A percentile compares a stretch with the other conserved stretches of the same genome.
Evolutionary conservation across 805 yeast species (phyloP).

Genomic region (Cyberlindnera samutprakarnensis): DNA sequence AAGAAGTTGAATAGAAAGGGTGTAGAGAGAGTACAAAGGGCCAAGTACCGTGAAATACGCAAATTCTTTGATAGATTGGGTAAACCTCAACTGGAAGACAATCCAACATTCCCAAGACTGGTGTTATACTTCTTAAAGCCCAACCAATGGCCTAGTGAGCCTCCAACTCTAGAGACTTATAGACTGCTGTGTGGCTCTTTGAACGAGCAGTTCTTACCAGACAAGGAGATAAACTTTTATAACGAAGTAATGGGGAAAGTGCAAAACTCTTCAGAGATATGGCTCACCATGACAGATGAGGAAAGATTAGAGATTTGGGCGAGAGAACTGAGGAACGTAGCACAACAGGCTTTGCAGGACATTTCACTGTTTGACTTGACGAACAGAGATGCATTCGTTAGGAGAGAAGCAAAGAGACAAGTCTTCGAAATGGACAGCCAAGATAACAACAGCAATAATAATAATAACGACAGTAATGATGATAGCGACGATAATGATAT

Average conservation of each 20-base stretch:
- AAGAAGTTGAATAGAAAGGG: slow-evolving; percentile 36
- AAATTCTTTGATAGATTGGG: slow-evolving; percentile 31
- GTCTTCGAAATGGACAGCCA: slow-evolving; percentile 1
- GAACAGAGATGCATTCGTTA: slow-evolving; percentile 33
- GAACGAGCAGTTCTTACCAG: slow-evolving; percentile 17
- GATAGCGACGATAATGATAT: slow-evolving; percentile 2
- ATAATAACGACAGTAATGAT: slow-evolving; percentile 2
- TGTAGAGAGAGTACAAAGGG: slow-evolving; percentile 35
- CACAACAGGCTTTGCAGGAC: slow-evolving; percentile 35
- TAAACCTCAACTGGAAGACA: slow-evolving; percentile 31
- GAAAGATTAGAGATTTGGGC: slow-evolving; percentile 36
- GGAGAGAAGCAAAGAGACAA: slow-evolving; percentile 19
- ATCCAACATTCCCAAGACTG: slow-evolving; percentile 43
- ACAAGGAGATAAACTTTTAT: slow-evolving; percentile 9
- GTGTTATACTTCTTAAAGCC: slow-evolving; percentile 40
- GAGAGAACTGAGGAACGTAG: slow-evolving; percentile 35
- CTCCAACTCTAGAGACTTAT: slow-evolving; percentile 40
- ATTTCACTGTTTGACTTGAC: slow-evolving; percentile 37
- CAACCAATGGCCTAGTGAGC: slow-evolving; percentile 43
- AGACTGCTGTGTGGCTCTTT: slow-evolving; percentile 25
- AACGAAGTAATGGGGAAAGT: slow-evolving; percentile 30
- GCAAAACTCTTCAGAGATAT: slow-evolving; percentile 38
- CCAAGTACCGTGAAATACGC: slow-evolving; percentile 27
- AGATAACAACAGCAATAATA: slow-evolving; percentile 1
- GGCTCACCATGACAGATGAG: slow-evolving; percentile 31